Percentiles rank a stretch among this genome's conserved stretches.
phyloP scores from a whole-genome alignment of 768 basidiomycete genomes.

The Mycena venus region DNA sequence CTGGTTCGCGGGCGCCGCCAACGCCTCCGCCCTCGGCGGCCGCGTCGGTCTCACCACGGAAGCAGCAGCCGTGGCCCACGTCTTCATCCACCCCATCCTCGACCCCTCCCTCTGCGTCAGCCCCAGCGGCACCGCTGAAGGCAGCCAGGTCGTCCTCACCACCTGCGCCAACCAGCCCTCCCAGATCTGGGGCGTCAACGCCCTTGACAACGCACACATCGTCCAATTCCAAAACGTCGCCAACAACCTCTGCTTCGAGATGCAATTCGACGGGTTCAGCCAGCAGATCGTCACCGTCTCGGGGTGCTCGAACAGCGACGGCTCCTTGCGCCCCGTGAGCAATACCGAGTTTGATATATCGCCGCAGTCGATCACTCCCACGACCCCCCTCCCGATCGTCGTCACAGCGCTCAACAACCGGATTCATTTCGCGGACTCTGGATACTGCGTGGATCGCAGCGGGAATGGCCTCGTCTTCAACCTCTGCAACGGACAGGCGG shows the following conservation, averaged over 20 bases:
- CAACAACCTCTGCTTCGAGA: constrained; percentile 8
- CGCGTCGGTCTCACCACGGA: neutral
- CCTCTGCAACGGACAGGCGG: neutral
- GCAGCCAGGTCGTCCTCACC: neutral
- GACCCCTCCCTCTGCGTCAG: constrained; percentile 10
- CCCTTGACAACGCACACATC: neutral
- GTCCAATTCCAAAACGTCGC: constrained; percentile 17
- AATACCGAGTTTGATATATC: no score
- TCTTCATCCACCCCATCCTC: constrained; percentile 11
- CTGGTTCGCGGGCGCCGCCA: no score
- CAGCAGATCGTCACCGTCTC: no score
- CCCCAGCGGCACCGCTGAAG: neutral
- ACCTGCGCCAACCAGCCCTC: neutral
- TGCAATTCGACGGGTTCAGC: no score
- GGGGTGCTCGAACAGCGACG: no score
- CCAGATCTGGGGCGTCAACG: constrained; percentile 10
- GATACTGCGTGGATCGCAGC: neutral
- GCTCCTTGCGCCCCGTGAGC: neutral
- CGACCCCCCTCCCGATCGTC: neutral
- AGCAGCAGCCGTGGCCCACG: constrained; percentile 1
- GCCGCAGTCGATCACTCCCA: constrained; percentile 14
- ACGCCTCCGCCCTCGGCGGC: neutral
- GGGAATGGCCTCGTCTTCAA: neutral
- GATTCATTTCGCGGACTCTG: neutral
- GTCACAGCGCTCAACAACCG: constrained; percentile 1